Percentiles rank a stretch among this genome's conserved stretches.
Evolutionary conservation across 805 yeast species (phyloP).

Genomic region (Zygotorulaspora danielsina): DNA sequence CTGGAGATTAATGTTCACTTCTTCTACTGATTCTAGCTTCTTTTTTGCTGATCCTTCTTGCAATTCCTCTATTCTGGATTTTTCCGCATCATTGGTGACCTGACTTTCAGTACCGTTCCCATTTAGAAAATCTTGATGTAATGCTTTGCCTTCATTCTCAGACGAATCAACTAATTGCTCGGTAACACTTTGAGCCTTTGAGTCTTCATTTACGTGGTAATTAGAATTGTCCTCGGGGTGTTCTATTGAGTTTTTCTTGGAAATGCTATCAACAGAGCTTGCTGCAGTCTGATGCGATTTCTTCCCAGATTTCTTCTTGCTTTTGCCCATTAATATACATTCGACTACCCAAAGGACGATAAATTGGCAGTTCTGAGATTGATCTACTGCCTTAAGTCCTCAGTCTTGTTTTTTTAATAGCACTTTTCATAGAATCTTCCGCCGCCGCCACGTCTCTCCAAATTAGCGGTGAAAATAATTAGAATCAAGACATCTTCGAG

Average conservation of each 20-base stretch:
- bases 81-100: neutral
- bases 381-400: no score
- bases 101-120: neutral
- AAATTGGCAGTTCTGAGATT: no score
- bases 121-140: neutral
- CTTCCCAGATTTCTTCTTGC: conserved; percentile 16
- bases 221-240: conserved; percentile 1
- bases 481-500: neutral
- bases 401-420: no score
- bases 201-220: neutral
- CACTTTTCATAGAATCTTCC: no score
- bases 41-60: neutral
- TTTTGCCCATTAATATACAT: conserved; percentile 14
- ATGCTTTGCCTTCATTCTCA: neutral
- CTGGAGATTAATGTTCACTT: no score
- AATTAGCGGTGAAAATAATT: neutral
- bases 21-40: neutral
- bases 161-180: neutral
- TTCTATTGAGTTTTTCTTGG: conserved; percentile 21
- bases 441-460: neutral
- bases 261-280: neutral
- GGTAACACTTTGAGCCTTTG: neutral
- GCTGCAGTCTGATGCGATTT: conserved; percentile 1
- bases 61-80: neutral
- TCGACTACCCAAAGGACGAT: neutral